Evolutionary conservation across 306 rosid genomes (phyloP), one percentile per base, ranked within the genome.

Genomic region (Nissolia schottii): DNA sequence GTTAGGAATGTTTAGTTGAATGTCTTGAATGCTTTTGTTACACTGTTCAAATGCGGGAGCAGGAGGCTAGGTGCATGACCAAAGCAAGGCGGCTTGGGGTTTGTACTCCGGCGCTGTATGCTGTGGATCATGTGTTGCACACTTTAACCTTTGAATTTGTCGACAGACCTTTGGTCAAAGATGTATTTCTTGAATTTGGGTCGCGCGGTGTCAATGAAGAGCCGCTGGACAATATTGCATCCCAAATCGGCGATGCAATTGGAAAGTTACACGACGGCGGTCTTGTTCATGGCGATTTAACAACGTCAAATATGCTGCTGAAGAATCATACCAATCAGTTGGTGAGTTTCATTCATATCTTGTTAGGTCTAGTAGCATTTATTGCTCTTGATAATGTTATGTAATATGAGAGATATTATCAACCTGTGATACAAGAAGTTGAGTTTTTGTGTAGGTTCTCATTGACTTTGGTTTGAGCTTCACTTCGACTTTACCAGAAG

Each of bases 41-140:
- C 3, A 45, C 46, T 37, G 53, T 43, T 31, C 18, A 2, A 27
- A 72, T 63, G 32, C 14, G 27, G 77, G 82, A 81, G 70, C 83
- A 93, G 96, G 97, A 93, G 80, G 96, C 98, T 1, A 88, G 98
- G 85, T 93, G 97, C 84, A 83, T 76, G 93, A 90, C 97, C 7
- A 93, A 93, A 76, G 98, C 98, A 49, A 89, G 92, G 53, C 71
- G 85, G 55, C 98, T 93, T 5, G 97, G 96, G 38, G 96, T 93
- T 68, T 18, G 15, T 70, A 89, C 97, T n/a, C 97, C 97, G 0
- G 87, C 76, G 55, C 72, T 93, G 51, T 93, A 81, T 46, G 81
- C 84, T 8, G 89, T 89, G 64, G 96, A 93, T 82, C 82, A 85
- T 34, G 69, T 85, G 46, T 71, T 49, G 73, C 93, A 93, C 73